A percentile compares a stretch with the other conserved stretches of the same genome.
phyloP scores from a whole-genome alignment of 257 asterid species.

The Fraxinus cuspidata region DNA sequence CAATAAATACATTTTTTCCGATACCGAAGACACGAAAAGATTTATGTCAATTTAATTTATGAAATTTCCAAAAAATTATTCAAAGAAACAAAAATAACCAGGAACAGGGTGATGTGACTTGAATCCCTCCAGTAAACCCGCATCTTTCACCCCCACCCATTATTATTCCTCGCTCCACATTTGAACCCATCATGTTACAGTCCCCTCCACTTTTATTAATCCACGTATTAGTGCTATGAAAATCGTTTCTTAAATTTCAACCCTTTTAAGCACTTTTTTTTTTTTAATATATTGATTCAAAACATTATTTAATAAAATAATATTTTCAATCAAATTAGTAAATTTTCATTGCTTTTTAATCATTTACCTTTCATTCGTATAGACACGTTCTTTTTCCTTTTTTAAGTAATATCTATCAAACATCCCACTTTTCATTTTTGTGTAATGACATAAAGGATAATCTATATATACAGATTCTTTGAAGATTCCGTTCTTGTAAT shows the following conservation, averaged over 20 bases:
- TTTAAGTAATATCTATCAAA: too few species aligned
- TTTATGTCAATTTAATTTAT: too few species aligned
- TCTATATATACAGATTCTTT: constrained; percentile 35
- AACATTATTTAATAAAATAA: too few species aligned
- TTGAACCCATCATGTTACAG: neutral
- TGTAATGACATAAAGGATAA: constrained; percentile 17
- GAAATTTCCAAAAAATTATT: neutral
- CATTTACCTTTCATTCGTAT: too few species aligned
- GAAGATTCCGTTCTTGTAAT: constrained; percentile 30
- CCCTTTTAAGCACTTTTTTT: too few species aligned
- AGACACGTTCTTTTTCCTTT: too few species aligned
- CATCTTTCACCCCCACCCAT: constrained; percentile 17
- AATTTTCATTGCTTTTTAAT: too few species aligned
- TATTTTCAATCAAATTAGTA: too few species aligned
- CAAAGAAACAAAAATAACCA: neutral
- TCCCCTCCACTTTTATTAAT: constrained; percentile 10
- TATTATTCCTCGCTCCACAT: neutral
- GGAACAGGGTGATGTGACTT: neutral
- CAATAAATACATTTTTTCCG: neutral
- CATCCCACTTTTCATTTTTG: too few species aligned
- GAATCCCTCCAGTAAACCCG: neutral
- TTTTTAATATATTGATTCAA: too few species aligned
- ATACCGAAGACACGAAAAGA: neutral
- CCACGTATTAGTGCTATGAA: constrained; percentile 20
- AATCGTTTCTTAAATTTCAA: constrained; percentile 11